These are phyloP conservation scores for Allantophomopsis lycopodina DNA, from an alignment of 2,329 filamentous ascomycete species.

Conservation along the genomic window DNA sequence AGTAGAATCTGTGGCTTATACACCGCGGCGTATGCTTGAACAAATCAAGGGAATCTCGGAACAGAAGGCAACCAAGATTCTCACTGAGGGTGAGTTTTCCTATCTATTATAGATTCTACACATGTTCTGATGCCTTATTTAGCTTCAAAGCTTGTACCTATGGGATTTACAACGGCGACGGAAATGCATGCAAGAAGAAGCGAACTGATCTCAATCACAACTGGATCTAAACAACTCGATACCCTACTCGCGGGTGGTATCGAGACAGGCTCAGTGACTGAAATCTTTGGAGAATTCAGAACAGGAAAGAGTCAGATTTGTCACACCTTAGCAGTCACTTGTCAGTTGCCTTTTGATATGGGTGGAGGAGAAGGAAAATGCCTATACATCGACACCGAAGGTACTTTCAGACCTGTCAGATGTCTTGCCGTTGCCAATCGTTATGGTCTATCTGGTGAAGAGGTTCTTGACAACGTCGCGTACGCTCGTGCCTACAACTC, in stretches of 20 bases:
- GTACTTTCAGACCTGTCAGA: slow-evolving; percentile 88
- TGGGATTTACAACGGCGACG: slow-evolving; percentile 97
- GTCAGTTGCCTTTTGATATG: slow-evolving; percentile 97
- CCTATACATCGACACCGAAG: slow-evolving; percentile 96
- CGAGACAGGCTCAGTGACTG: slow-evolving; percentile 94
- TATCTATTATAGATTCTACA: slow-evolving; percentile 1
- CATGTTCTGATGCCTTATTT: slow-evolving; percentile 3
- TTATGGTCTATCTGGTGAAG: slow-evolving; percentile 89
- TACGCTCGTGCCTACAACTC: slow-evolving; percentile 98
- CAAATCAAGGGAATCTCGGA: slow-evolving; percentile 98
- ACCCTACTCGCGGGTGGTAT: slow-evolving; percentile 88
- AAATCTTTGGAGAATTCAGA: slow-evolving; percentile 95
- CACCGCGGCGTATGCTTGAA: slow-evolving; percentile 67
- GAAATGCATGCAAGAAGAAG: slow-evolving; percentile 97
- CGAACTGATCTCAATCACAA: slow-evolving; percentile 95
- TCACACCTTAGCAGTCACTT: slow-evolving; percentile 96
- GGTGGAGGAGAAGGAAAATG: slow-evolving; percentile 97
- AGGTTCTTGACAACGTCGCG: slow-evolving; percentile 95
- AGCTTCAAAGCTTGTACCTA: slow-evolving; percentile 93
- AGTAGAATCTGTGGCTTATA: slow-evolving; percentile 92
- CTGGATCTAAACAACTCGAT: slow-evolving; percentile 93
- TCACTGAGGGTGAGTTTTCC: slow-evolving; percentile 59
- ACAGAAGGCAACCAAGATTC: slow-evolving; percentile 84
- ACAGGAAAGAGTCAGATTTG: slow-evolving; percentile 98
- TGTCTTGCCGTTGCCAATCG: slow-evolving; percentile 84